Evolutionary conservation across 306 rosid genomes (phyloP).

Genomic region (Abrus precatorius): DNA sequence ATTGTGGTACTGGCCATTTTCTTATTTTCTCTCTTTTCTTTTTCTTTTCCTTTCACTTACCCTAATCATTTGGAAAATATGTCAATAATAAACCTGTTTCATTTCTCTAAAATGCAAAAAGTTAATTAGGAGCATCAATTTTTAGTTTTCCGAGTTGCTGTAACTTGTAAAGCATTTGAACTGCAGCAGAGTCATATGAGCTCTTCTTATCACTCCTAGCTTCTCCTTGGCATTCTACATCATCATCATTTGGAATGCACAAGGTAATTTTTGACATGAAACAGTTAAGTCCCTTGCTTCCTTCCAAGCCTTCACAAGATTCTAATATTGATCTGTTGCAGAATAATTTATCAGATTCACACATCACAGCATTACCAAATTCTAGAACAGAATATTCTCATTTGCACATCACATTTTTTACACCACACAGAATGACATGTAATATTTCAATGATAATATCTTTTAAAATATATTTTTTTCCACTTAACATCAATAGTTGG

Average conservation of each 20-base stretch:
- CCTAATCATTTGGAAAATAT: too few species aligned
- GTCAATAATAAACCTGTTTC: too few species aligned
- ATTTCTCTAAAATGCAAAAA: neutral
- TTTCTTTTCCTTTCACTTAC: neutral
- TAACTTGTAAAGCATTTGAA: constrained; percentile 76
- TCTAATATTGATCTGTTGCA: constrained; percentile 58
- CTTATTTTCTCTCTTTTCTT: neutral
- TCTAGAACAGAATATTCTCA: constrained; percentile 17
- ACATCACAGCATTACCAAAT: neutral
- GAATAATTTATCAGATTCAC: constrained; percentile 27
- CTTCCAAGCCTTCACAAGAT: constrained; percentile 62
- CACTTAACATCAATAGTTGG: neutral
- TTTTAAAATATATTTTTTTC: neutral
- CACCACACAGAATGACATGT: neutral
- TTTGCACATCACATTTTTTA: neutral
- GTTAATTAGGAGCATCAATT: constrained; percentile 54
- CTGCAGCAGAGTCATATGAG: constrained; percentile 79
- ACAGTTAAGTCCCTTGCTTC: constrained; percentile 63
- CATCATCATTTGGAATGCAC: constrained; percentile 74
- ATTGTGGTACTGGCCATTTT: neutral
- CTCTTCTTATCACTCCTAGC: constrained; percentile 85
- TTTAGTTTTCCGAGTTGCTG: constrained; percentile 61
- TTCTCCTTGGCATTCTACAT: constrained; percentile 73
- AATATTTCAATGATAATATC: neutral
- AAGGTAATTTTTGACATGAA: constrained; percentile 66